phyloP scores from a whole-genome alignment of 768 basidiomycete genomes.

The Mycena latifolia region DNA sequence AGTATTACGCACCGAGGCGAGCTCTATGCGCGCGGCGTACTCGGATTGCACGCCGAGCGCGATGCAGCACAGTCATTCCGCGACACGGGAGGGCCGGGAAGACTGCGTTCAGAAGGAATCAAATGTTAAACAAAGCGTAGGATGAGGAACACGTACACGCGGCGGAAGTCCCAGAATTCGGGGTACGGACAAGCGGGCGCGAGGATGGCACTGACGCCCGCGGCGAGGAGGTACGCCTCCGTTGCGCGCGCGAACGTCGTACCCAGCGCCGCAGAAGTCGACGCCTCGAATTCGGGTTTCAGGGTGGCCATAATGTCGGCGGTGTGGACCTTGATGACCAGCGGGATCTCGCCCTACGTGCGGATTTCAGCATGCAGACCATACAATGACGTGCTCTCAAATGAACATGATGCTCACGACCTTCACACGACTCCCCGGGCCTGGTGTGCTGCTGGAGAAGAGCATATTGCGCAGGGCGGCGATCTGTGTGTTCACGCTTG shows the following conservation, averaged over 20 bases:
- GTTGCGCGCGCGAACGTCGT: constrained; percentile 67
- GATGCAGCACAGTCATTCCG: constrained; percentile 66
- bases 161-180: constrained; percentile 69
- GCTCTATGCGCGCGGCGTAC: constrained; percentile 75
- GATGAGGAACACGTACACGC: constrained; percentile 66
- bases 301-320: constrained; percentile 84
- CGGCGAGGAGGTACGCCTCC: constrained; percentile 71
- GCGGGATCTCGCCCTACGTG: constrained; percentile 66
- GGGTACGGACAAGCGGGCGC: constrained; percentile 75
- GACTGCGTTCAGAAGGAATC: constrained; percentile 55
- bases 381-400: constrained; percentile 10
- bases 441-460: constrained; percentile 43
- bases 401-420: constrained; percentile 40
- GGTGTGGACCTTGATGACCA: constrained; percentile 76
- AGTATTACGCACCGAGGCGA: constrained; percentile 63
- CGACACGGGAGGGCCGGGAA: constrained; percentile 79
- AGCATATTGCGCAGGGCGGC: constrained; percentile 65
- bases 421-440: constrained; percentile 51
- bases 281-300: constrained; percentile 63
- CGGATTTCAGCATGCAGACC: neutral
- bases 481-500: constrained; percentile 75
- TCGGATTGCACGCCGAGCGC: constrained; percentile 70
- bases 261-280: constrained; percentile 45
- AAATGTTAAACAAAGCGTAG: neutral
- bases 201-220: constrained; percentile 78